Percentiles rank a stretch among this genome's conserved stretches.
These are phyloP conservation scores for Pythium oligandrum DNA, from an alignment of 352 stramenopile genomes.

Conservation along the genomic window DNA sequence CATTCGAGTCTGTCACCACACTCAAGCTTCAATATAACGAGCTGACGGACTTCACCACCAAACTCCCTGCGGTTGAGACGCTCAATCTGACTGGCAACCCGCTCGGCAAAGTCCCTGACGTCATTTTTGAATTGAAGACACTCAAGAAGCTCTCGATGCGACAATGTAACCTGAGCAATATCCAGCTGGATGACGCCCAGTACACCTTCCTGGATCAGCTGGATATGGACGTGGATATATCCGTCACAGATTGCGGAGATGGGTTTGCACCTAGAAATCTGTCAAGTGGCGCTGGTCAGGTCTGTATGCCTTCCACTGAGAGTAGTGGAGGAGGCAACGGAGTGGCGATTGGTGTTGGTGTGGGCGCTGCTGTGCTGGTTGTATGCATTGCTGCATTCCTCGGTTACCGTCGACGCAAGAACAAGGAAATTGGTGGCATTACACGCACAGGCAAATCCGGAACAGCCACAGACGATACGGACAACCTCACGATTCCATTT, in stretches of 20 bases:
- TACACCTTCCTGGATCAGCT: slow-evolving; percentile 34
- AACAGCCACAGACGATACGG: slow-evolving; percentile 21
- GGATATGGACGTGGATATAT: slow-evolving; percentile 39
- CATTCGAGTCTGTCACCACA: slow-evolving; percentile 23
- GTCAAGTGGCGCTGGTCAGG: slow-evolving; percentile 6
- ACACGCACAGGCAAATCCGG: slow-evolving; percentile 15
- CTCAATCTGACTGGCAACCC: slow-evolving; percentile 42
- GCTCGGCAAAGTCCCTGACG: slow-evolving; percentile 36
- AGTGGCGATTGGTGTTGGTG: slow-evolving; percentile 35
- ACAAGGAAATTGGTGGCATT: neutral
- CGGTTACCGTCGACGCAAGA: slow-evolving; percentile 22
- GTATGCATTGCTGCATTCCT: slow-evolving; percentile 37
- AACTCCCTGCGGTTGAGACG: slow-evolving; percentile 5
- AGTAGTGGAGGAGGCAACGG: slow-evolving; percentile 22
- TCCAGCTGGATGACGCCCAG: slow-evolving; percentile 36
- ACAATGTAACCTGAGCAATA: slow-evolving; percentile 50
- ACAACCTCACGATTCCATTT: slow-evolving; percentile 31
- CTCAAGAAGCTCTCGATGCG: slow-evolving; percentile 46
- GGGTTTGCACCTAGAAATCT: slow-evolving; percentile 10
- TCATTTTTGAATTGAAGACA: slow-evolving; percentile 35
- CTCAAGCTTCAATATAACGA: slow-evolving; percentile 36
- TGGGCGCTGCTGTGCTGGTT: slow-evolving; percentile 35
- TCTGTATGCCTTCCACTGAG: slow-evolving; percentile 17
- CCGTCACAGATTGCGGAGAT: slow-evolving; percentile 25
- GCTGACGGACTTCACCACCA: slow-evolving; percentile 28